Base-by-base conservation (phyloP, 1,139 yeast species). In the Schizosaccharomyces versatilis region DNA sequence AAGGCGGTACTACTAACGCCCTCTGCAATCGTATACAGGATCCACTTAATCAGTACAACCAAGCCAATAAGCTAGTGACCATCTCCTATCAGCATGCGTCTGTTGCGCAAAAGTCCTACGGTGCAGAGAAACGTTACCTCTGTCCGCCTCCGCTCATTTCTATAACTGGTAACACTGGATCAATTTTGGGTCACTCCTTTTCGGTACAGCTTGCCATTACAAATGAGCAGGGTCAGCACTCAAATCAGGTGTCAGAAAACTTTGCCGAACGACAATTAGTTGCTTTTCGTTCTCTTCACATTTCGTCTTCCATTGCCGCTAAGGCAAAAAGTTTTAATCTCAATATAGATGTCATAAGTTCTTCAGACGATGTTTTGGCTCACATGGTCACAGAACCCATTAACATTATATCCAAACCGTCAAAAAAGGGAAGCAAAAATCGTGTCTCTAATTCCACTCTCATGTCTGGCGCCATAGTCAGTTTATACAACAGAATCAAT, bases 51-150 rank as follows among this genome's bases (percentile, higher is more conserved):
- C 38, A 38, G 7, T 15, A 38, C 41, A 36, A 15, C 10, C 32
- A 44, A 14, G 41, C 41, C 17, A 40, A 38, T 17, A 40, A 41
- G 7, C 32, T 49, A 24, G 14, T 41, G 5, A 54, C 39, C 17
- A 14, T 54, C 2, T 19, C 53, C 14, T 54, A 53, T 24, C 19
- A 41, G 15, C 54, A 54, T 51, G 54, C 57, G 36, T 48, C 52
- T 12, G 55, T 56, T 32, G 55, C 54, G 9, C 57, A 54, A 38
- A 56, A 56, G 38, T 56, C 57, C 2, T 56, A 56, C 41, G 55
- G 56, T 9, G 38, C 40, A 36, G 57, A 56, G 41, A 56, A 56
- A 41, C 53, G 57, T n/a, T 54, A 51, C 32, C 42, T 56, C 51
- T 53, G 55, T 6, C 57, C 57, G 7, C 51, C 55, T n/a, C 57